Conservation (phyloP, 192 early-diverging fungal species). For the Cetraspora pellucida region DNA sequence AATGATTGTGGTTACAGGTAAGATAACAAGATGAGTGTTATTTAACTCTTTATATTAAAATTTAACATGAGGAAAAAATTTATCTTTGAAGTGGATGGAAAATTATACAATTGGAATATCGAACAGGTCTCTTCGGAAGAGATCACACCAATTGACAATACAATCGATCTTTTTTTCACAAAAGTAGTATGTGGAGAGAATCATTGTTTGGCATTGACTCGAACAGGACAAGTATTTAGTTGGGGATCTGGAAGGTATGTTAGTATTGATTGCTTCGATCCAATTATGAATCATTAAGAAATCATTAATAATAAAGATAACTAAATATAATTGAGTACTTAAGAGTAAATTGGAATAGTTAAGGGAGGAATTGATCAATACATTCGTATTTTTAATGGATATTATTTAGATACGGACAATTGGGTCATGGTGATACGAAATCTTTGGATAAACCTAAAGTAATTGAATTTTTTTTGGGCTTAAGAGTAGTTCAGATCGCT, state of each 20-base stretch:
- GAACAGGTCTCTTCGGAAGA: not conserved
- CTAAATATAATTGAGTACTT: too few relatives aligned
- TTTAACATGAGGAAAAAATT: not conserved
- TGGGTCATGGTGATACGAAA: constrained; percentile 41
- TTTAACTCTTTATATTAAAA: not conserved
- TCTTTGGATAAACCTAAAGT: constrained; percentile 36
- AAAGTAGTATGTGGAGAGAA: constrained; percentile 38
- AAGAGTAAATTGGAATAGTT: too few relatives aligned
- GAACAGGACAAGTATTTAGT: constrained; percentile 38
- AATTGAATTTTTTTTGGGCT: constrained; percentile 43
- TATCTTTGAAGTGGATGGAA: not conserved
- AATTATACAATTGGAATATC: constrained; percentile 18
- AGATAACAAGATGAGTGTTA: not conserved
- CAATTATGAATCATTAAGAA: too few relatives aligned
- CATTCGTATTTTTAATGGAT: not conserved
- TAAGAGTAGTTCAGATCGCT: constrained; percentile 37
- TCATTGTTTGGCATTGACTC: constrained; percentile 37
- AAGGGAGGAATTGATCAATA: too few relatives aligned
- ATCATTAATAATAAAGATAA: too few relatives aligned
- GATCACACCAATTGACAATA: not conserved
- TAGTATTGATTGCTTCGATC: too few relatives aligned
- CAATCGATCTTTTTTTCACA: not conserved
- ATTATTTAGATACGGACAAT: constrained; percentile 40
- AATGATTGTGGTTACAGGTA: constrained; percentile 16
- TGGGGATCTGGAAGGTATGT: constrained; percentile 46